Evolutionary conservation across 1,284 basidiomycete species (phyloP).

Genomic region (Puccinia polysora): DNA sequence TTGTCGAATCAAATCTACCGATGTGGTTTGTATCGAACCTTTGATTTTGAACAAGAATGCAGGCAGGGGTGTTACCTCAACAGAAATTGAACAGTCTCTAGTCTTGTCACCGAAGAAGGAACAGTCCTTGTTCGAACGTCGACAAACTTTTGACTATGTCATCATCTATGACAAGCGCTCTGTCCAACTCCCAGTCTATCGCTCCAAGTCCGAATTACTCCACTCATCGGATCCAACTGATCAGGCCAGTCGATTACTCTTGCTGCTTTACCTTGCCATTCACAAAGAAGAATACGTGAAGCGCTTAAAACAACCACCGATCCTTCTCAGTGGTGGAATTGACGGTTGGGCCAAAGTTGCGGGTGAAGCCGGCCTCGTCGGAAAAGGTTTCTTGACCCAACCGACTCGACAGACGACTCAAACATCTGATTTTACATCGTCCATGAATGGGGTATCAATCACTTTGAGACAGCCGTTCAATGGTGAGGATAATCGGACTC

Average conservation of each 20-base stretch:
- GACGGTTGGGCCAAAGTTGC: constrained; percentile 73
- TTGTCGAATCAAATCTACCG: constrained; percentile 66
- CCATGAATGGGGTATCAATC: constrained; percentile 34
- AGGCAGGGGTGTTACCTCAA: constrained; percentile 65
- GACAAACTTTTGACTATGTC: constrained; percentile 84
- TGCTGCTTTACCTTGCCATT: constrained; percentile 64
- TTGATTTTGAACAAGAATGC: constrained; percentile 65
- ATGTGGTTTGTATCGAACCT: constrained; percentile 80
- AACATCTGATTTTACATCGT: constrained; percentile 11
- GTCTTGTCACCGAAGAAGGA: constrained; percentile 68
- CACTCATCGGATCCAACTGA: constrained; percentile 26
- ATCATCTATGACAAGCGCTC: constrained; percentile 78
- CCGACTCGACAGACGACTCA: background rate
- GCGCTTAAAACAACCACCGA: constrained; percentile 69
- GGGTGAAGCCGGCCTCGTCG: constrained; percentile 58
- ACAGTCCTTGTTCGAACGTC: constrained; percentile 67
- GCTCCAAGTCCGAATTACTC: constrained; percentile 42
- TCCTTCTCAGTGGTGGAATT: constrained; percentile 78
- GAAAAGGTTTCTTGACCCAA: constrained; percentile 51
- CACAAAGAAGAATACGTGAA: constrained; percentile 69
- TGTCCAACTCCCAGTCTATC: constrained; percentile 55
- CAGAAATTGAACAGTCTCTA: constrained; percentile 71
- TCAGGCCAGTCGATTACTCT: constrained; percentile 58
- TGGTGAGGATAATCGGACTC: background rate
- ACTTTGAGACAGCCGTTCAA: constrained; percentile 24